Evolutionary conservation across 2,329 filamentous ascomycete species (phyloP).

Genomic region (Fusarium scirpi): DNA sequence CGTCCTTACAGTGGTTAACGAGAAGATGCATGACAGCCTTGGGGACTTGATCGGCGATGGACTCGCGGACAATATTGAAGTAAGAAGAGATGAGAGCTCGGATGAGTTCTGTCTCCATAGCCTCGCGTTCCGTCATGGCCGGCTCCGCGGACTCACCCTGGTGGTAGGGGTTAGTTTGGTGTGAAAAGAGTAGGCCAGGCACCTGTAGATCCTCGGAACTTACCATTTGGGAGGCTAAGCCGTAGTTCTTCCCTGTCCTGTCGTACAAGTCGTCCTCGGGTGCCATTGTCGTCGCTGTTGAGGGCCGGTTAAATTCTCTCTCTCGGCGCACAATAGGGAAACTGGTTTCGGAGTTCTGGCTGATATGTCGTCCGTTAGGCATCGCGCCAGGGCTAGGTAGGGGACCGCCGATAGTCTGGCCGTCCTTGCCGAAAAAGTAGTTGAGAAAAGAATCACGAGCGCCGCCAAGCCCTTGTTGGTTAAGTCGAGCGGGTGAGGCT

Average conservation of each 20-base stretch:
- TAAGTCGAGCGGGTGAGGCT: constrained; percentile 63
- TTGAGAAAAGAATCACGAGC: constrained; percentile 93
- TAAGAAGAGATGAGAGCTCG: constrained; percentile 96
- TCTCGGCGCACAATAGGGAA: constrained; percentile 85
- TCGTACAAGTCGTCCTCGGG: constrained; percentile 59
- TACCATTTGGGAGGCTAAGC: constrained; percentile 68
- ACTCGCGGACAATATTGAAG: constrained; percentile 98
- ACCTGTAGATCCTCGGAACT: constrained; percentile 52
- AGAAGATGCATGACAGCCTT: constrained; percentile 99
- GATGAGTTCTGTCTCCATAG: constrained; percentile 97
- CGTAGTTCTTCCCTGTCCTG: constrained; percentile 54
- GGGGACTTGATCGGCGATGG: constrained; percentile 97
- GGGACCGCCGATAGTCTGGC: constrained; percentile 59
- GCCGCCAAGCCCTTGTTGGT: constrained; percentile 67
- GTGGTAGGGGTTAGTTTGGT: constrained; percentile 40
- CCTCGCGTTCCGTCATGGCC: constrained; percentile 92
- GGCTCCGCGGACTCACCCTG: constrained; percentile 77
- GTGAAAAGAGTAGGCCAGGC: constrained; percentile 21
- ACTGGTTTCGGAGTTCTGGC: constrained; percentile 81
- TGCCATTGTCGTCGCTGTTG: constrained; percentile 51
- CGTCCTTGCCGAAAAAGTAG: constrained; percentile 99
- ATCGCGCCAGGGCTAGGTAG: constrained; percentile 50
- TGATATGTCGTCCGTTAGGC: constrained; percentile 72
- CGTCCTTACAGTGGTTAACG: constrained; percentile 98
- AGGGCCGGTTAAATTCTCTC: constrained; percentile 66